These are phyloP conservation scores for Sporothrix schenckii DNA, from an alignment of 2,329 filamentous ascomycete genomes.

Conservation along the genomic window DNA sequence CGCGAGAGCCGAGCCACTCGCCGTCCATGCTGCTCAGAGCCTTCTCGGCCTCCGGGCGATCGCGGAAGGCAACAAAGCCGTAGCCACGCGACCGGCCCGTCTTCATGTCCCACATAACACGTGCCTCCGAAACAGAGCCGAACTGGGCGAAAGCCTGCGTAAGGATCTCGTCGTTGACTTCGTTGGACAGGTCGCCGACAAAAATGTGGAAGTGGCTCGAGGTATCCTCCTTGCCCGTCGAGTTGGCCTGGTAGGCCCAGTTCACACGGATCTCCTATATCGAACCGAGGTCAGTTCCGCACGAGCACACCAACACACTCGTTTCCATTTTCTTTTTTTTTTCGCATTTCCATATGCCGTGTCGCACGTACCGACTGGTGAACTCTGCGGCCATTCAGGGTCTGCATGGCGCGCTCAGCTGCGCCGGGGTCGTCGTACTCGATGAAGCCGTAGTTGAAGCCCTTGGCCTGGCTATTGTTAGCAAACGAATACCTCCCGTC, in stretches of 20 bases:
- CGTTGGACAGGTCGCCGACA: slow-evolving; percentile 94
- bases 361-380: slow-evolving; percentile 80
- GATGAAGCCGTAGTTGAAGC: slow-evolving; percentile 98
- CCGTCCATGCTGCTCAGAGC: slow-evolving; percentile 97
- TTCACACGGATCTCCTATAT: slow-evolving; percentile 94
- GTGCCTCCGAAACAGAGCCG: slow-evolving; percentile 92
- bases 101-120: slow-evolving; percentile 99
- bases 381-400: slow-evolving; percentile 90
- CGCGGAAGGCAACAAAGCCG: slow-evolving; percentile 95
- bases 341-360: too few relatives aligned
- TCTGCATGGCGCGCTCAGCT: slow-evolving; percentile 95
- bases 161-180: slow-evolving; percentile 96
- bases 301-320: neutral
- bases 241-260: slow-evolving; percentile 99
- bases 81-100: slow-evolving; percentile 96
- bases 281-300: neutral
- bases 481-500: neutral
- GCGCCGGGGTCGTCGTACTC: slow-evolving; percentile 98
- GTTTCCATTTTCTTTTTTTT: neutral
- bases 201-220: slow-evolving; percentile 99
- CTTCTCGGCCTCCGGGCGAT: slow-evolving; percentile 91
- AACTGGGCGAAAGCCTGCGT: slow-evolving; percentile 94
- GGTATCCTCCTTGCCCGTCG: slow-evolving; percentile 90
- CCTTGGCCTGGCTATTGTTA: slow-evolving; percentile 68
- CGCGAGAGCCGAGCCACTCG: slow-evolving; percentile 96